Evolutionary conservation across 2,329 filamentous ascomycete species (phyloP).

Genomic region (Didymella lethalis): DNA sequence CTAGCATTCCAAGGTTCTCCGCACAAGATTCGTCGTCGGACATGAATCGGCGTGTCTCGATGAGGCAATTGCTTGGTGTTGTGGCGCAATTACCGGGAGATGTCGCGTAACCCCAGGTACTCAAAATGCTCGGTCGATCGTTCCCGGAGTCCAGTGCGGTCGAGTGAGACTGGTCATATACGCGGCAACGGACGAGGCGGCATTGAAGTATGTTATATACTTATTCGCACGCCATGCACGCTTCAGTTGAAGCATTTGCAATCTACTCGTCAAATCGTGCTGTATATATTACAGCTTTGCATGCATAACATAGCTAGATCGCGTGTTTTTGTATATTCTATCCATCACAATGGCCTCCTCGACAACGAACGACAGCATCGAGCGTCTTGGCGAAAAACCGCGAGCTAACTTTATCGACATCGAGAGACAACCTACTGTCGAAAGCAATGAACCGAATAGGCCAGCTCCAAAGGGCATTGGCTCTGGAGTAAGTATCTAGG

Average conservation of each 20-base stretch:
- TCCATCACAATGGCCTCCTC: conserved; percentile 14
- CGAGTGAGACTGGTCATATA: background rate
- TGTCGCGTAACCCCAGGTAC: conserved; percentile 1
- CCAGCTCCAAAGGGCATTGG: conserved; percentile 23
- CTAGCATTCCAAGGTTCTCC: too few species aligned
- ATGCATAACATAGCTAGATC: too few species aligned
- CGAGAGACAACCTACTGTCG: conserved; percentile 27
- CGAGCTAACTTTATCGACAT: conserved; percentile 19
- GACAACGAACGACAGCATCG: conserved; percentile 13
- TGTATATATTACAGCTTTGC: background rate
- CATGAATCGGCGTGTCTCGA: conserved; percentile 8
- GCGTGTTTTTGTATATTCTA: background rate
- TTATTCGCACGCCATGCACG: conserved; percentile 7
- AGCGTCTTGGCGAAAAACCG: conserved; percentile 18
- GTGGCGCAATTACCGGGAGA: conserved; percentile 1
- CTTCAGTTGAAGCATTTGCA: background rate
- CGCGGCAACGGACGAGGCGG: background rate
- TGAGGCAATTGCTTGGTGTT: conserved; percentile 5
- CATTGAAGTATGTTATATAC: background rate
- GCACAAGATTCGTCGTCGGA: background rate
- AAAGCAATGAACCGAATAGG: background rate
- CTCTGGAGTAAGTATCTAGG: conserved; percentile 33
- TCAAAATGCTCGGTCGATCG: conserved; percentile 3
- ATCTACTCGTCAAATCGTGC: background rate
- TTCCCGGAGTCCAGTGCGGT: conserved; percentile 6